Percentiles rank a stretch among this genome's conserved stretches.
phyloP scores from a whole-genome alignment of 305 asterid species.

The Euphrasia arctica region DNA sequence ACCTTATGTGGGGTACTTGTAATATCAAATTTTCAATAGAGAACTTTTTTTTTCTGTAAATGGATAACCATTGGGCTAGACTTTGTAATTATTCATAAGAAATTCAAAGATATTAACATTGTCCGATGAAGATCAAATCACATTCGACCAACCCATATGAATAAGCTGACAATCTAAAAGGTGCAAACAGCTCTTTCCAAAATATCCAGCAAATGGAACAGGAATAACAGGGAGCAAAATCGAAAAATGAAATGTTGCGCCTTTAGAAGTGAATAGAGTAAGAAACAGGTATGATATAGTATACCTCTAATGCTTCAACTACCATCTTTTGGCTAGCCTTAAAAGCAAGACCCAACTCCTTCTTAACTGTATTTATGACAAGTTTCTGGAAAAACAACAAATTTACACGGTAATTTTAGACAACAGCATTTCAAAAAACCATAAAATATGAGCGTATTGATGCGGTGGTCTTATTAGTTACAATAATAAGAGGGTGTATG shows the following conservation, averaged over 20 bases:
- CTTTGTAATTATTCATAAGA: neutral
- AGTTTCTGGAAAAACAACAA: constrained; percentile 54
- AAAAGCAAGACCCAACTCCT: constrained; percentile 88
- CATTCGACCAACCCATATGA: neutral
- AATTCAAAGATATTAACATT: neutral
- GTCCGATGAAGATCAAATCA: neutral
- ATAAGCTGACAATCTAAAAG: neutral
- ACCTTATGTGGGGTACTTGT: neutral
- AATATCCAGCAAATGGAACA: constrained; percentile 9
- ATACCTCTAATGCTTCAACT: constrained; percentile 84
- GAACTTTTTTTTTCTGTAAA: too few relatives aligned
- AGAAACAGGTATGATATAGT: constrained; percentile 3
- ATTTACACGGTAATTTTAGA: neutral
- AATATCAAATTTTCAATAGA: too few relatives aligned
- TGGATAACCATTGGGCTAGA: neutral
- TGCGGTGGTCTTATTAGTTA: neutral
- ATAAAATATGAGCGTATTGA: neutral
- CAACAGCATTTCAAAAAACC: neutral
- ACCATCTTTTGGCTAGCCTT: constrained; percentile 74
- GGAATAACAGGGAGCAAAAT: neutral
- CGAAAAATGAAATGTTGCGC: neutral
- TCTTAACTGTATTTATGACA: constrained; percentile 66
- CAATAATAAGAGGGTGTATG: neutral
- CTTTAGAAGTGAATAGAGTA: neutral
- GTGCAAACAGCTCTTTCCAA: constrained; percentile 5